Evolutionary conservation across 2,329 filamentous ascomycete species (phyloP).

Genomic region (Colletotrichum tropicicola): DNA sequence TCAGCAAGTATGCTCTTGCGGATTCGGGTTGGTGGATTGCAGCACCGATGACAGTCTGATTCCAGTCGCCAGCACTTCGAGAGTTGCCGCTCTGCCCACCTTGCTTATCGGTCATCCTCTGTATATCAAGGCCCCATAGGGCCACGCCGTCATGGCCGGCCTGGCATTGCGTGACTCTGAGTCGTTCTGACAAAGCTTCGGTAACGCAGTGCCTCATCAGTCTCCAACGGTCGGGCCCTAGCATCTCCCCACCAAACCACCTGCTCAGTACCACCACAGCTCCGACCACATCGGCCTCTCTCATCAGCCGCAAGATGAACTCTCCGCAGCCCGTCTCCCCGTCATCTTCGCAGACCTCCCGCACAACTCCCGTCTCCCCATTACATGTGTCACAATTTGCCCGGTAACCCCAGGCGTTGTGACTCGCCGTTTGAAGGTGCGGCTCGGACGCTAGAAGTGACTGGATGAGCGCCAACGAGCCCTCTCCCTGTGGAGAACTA

Average conservation of each 20-base stretch:
- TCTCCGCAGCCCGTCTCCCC: conserved; percentile 69
- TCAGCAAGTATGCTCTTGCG: conserved; percentile 67
- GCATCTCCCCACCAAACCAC: conserved; percentile 70
- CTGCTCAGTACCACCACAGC: conserved; percentile 67
- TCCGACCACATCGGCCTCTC: conserved; percentile 58
- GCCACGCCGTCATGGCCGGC: conserved; percentile 53
- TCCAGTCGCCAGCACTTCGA: conserved; percentile 33
- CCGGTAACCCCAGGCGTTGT: conserved; percentile 67
- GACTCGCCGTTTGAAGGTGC: conserved; percentile 61
- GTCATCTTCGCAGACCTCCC: conserved; percentile 66
- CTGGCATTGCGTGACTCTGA: conserved; percentile 42
- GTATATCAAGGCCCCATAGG: conserved; percentile 68
- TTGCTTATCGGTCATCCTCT: conserved; percentile 55
- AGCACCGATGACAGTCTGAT: conserved; percentile 59
- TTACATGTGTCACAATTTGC: conserved; percentile 30
- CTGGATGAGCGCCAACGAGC: conserved; percentile 53
- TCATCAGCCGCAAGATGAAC: conserved; percentile 63
- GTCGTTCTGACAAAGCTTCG: conserved; percentile 61
- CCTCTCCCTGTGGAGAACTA: conserved; percentile 47
- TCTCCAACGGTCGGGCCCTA: conserved; percentile 69
- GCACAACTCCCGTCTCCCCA: conserved; percentile 34
- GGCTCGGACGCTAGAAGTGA: conserved; percentile 58
- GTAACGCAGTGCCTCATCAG: conserved; percentile 67
- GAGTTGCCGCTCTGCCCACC: conserved; percentile 34
- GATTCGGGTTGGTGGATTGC: conserved; percentile 79